Percentiles rank a stretch among this genome's conserved stretches.
Conservation (phyloP, 2,329 filamentous ascomycete species). For the Claviceps sorghi region DNA sequence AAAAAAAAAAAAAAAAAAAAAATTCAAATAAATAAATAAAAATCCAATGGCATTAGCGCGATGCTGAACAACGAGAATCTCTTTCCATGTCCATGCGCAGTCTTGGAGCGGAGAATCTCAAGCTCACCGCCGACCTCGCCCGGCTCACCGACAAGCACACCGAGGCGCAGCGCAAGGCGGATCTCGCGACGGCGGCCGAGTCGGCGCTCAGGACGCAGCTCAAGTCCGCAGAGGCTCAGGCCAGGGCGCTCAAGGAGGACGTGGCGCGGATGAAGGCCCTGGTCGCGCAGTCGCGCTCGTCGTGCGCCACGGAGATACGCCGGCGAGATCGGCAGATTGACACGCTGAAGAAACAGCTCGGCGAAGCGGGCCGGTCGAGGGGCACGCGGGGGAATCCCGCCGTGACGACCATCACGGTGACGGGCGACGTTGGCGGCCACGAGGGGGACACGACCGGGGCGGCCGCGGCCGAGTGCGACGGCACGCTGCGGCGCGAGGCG, state of each 20-base stretch:
- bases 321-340: slow-evolving; percentile 84
- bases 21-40: neutral
- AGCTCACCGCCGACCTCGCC: slow-evolving; percentile 55
- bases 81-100: slow-evolving; percentile 64
- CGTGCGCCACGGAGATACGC: slow-evolving; percentile 81
- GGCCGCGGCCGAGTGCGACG: slow-evolving; percentile 27
- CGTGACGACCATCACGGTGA: slow-evolving; percentile 42
- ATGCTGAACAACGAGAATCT: slow-evolving; percentile 76
- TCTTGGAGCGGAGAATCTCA: slow-evolving; percentile 59
- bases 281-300: slow-evolving; percentile 67
- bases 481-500: slow-evolving; percentile 71
- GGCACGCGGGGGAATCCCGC: slow-evolving; percentile 40
- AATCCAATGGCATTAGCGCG: slow-evolving; percentile 41
- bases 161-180: slow-evolving; percentile 40
- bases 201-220: slow-evolving; percentile 54
- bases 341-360: slow-evolving; percentile 72
- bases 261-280: slow-evolving; percentile 62
- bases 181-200: slow-evolving; percentile 54
- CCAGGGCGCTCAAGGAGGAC: slow-evolving; percentile 72
- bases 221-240: slow-evolving; percentile 56
- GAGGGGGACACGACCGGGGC: slow-evolving; percentile 25
- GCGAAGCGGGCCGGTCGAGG: slow-evolving; percentile 50
- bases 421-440: slow-evolving; percentile 35
- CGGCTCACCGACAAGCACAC: slow-evolving; percentile 38
- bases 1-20: neutral